Conservation (phyloP, 345 rosid species). For the Moringa oleifera region DNA sequence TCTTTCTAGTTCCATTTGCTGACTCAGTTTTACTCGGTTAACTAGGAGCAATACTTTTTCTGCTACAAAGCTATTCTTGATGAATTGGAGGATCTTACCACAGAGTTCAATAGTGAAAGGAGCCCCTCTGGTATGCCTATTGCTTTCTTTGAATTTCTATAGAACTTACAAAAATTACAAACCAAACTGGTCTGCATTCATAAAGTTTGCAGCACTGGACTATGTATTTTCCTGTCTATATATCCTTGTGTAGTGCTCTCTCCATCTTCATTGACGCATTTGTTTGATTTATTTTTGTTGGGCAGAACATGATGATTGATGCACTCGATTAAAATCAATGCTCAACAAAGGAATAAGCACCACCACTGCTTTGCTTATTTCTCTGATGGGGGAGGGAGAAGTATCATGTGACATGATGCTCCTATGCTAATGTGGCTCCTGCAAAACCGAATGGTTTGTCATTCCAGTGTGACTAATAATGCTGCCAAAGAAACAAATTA, state of each 20-base stretch:
- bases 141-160: background rate
- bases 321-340: background rate
- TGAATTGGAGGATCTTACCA: slow-evolving; percentile 58
- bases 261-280: background rate
- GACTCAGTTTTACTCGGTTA: slow-evolving; percentile 1
- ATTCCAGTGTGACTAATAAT: background rate
- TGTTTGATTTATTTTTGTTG: background rate
- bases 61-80: slow-evolving; percentile 69
- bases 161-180: no score
- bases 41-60: slow-evolving; percentile 74
- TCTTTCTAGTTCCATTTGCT: background rate
- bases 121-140: slow-evolving; percentile 24
- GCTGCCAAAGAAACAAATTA: slow-evolving; percentile 2
- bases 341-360: background rate
- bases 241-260: background rate
- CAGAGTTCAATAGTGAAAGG: slow-evolving; percentile 20
- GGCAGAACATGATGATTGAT: background rate
- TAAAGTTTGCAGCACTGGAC: background rate
- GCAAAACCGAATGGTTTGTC: background rate
- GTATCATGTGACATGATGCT: background rate
- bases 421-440: background rate
- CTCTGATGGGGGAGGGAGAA: background rate
- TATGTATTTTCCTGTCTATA: background rate
- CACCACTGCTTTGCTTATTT: background rate
- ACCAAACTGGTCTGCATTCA: no score